These are phyloP conservation scores for Linum trigynum DNA, from an alignment of 345 rosid genomes.

Conservation along the genomic window DNA sequence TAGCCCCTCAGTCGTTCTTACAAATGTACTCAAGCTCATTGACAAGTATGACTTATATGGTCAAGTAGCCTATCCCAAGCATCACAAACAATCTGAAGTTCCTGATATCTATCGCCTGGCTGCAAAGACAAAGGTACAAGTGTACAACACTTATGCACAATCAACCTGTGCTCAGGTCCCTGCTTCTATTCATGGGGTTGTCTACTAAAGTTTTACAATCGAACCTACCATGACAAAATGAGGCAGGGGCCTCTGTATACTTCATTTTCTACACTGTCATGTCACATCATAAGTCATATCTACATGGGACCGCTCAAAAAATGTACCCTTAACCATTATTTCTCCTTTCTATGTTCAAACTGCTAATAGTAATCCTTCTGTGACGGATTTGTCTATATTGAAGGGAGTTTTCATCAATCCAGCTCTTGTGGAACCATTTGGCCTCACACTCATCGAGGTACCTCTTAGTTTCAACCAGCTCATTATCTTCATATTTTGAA, in stretches of 20 bases:
- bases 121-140: constrained; percentile 54
- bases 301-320: neutral
- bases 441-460: constrained; percentile 66
- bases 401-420: constrained; percentile 73
- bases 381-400: constrained; percentile 23
- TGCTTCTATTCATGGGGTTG: too few species aligned
- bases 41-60: constrained; percentile 60
- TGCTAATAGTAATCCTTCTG: constrained; percentile 19
- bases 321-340: constrained; percentile 2
- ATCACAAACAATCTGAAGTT: constrained; percentile 63
- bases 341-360: constrained; percentile 13
- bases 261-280: too few species aligned
- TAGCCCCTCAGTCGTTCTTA: constrained; percentile 45
- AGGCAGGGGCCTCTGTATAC: too few species aligned
- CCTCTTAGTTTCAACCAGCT: neutral
- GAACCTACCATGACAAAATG: too few species aligned
- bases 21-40: constrained; percentile 52
- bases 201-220: too few species aligned
- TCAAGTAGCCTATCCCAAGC: constrained; percentile 67
- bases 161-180: neutral
- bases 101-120: constrained; percentile 65
- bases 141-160: neutral
- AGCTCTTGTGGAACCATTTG: constrained; percentile 67
- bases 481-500: constrained; percentile 2
- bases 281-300: too few species aligned